Percentiles rank a stretch among this genome's conserved stretches.
phyloP scores from a whole-genome alignment of 345 rosid genomes.

The Brassica rapa region DNA sequence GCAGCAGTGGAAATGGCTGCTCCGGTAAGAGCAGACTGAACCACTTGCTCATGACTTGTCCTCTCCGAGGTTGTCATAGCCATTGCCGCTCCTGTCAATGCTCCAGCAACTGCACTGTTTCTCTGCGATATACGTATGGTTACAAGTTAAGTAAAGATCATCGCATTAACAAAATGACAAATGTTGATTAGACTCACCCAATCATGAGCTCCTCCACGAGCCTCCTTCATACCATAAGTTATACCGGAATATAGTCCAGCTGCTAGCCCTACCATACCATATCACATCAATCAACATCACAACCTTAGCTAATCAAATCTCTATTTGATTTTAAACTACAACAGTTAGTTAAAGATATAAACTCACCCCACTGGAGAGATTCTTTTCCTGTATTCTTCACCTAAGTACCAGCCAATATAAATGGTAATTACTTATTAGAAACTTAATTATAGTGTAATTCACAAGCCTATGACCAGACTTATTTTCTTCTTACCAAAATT shows the following conservation, averaged over 20 bases:
- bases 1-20: slow-evolving; percentile 91
- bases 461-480: neutral
- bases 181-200: slow-evolving; percentile 57
- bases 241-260: slow-evolving; percentile 91
- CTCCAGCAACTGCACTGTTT: slow-evolving; percentile 96
- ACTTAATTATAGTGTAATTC: neutral
- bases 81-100: slow-evolving; percentile 76
- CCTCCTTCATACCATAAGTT: slow-evolving; percentile 82
- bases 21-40: slow-evolving; percentile 87
- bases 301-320: neutral
- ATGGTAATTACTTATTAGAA: neutral
- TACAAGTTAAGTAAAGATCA: neutral
- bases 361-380: slow-evolving; percentile 90
- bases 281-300: neutral
- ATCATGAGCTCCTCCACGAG: slow-evolving; percentile 81
- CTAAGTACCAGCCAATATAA: slow-evolving; percentile 43
- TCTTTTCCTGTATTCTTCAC: slow-evolving; percentile 90
- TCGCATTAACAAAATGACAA: neutral
- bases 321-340: neutral
- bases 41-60: slow-evolving; percentile 75
- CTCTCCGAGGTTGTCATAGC: slow-evolving; percentile 72
- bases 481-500: neutral
- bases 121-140: slow-evolving; percentile 48
- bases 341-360: neutral
- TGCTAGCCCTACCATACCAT: slow-evolving; percentile 63